These are phyloP conservation scores for Ceratocystis smalleyi DNA, from an alignment of 2,329 filamentous ascomycete genomes.

Conservation along the genomic window DNA sequence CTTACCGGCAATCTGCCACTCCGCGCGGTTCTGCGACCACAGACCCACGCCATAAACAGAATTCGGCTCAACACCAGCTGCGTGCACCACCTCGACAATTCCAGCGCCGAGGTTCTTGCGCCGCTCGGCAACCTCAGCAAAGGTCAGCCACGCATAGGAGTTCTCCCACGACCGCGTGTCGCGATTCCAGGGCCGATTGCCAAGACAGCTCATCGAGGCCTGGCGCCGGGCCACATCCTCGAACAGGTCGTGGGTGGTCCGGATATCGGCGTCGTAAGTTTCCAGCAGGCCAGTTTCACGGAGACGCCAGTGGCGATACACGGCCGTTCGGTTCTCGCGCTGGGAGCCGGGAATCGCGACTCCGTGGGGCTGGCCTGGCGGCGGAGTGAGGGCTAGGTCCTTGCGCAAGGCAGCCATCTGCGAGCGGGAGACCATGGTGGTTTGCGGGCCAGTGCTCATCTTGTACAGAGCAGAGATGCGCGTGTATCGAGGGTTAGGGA, in stretches of 20 bases:
- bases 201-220: conserved; percentile 59
- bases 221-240: conserved; percentile 48
- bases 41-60: conserved; percentile 61
- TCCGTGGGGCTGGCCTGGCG: conserved; percentile 62
- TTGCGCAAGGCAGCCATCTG: conserved; percentile 9
- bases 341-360: conserved; percentile 62
- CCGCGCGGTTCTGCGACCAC: conserved; percentile 72
- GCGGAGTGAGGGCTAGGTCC: conserved; percentile 45
- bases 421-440: conserved; percentile 4
- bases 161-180: conserved; percentile 55
- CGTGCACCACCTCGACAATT: conserved; percentile 64
- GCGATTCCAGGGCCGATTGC: conserved; percentile 64
- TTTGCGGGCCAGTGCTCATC: not conserved
- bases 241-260: conserved; percentile 68
- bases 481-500: not conserved
- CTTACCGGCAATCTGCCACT: conserved; percentile 70
- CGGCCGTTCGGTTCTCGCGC: conserved; percentile 51
- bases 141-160: conserved; percentile 71
- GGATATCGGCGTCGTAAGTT: conserved; percentile 53
- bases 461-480: not conserved
- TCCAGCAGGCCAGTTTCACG: conserved; percentile 54
- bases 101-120: conserved; percentile 76
- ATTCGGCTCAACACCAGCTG: conserved; percentile 44
- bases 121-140: conserved; percentile 60
- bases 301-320: conserved; percentile 76